phyloP scores from a whole-genome alignment of 2,329 filamentous ascomycete genomes.

The Nothopassalora personata region DNA sequence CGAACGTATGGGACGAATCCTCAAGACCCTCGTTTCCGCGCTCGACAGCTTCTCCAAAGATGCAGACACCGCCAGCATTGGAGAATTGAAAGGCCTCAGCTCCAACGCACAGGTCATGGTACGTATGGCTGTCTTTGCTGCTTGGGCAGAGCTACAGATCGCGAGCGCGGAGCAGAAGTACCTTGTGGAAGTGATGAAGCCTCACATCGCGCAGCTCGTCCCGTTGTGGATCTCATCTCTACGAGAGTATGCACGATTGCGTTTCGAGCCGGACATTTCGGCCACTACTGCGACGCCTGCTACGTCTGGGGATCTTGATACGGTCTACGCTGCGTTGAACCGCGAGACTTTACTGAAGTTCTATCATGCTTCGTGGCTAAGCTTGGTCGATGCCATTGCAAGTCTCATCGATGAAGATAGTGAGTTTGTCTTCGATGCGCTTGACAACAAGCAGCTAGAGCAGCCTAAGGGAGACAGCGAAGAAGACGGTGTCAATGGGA shows the following conservation, averaged over 20 bases:
- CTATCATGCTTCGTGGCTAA: constrained; percentile 96
- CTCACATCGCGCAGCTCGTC: constrained; percentile 82
- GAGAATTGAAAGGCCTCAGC: constrained; percentile 85
- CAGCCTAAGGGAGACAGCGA: constrained; percentile 12
- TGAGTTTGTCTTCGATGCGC: constrained; percentile 92
- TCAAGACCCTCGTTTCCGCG: constrained; percentile 85
- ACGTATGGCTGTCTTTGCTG: constrained; percentile 92
- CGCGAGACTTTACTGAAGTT: constrained; percentile 89
- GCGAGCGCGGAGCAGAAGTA: constrained; percentile 90
- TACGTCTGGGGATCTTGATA: constrained; percentile 74
- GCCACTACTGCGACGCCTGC: constrained; percentile 70
- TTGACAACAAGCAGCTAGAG: constrained; percentile 68
- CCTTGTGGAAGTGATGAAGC: constrained; percentile 78
- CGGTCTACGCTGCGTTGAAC: constrained; percentile 90
- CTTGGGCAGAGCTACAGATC: constrained; percentile 95
- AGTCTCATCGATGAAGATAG: constrained; percentile 97
- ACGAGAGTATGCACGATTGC: constrained; percentile 83
- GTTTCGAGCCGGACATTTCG: constrained; percentile 96
- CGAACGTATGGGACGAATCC: constrained; percentile 96
- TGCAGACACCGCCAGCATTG: constrained; percentile 76
- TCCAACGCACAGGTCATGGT: constrained; percentile 98
- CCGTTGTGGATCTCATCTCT: constrained; percentile 91
- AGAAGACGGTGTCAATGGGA: constrained; percentile 15
- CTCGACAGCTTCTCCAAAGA: constrained; percentile 86
- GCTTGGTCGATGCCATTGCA: constrained; percentile 93